Evolutionary conservation across 2,329 filamentous ascomycete genomes (phyloP).

Genomic region (Gremmenia infestans): DNA sequence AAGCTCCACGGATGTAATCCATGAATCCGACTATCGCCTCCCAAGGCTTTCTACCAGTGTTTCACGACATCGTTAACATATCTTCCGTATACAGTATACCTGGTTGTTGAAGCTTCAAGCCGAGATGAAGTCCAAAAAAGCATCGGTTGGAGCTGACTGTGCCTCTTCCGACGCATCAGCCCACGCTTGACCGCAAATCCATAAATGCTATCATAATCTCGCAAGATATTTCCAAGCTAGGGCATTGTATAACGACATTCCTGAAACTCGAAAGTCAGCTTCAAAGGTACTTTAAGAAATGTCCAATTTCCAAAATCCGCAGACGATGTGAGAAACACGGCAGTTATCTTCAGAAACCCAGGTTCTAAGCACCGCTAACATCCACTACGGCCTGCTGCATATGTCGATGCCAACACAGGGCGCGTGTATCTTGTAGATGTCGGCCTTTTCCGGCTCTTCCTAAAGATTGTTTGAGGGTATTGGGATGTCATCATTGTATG

Average conservation of each 20-base stretch:
- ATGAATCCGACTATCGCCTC: neutral
- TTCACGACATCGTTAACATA: neutral
- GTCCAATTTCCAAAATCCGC: neutral
- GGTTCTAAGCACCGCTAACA: constrained; percentile 29
- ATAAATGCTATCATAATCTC: neutral
- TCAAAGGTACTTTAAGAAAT: neutral
- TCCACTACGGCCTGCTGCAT: constrained; percentile 23
- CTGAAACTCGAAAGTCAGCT: neutral
- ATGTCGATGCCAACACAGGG: constrained; percentile 26
- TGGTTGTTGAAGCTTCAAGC: neutral
- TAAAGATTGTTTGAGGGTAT: constrained; percentile 26
- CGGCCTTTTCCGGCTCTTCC: constrained; percentile 31
- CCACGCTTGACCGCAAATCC: neutral
- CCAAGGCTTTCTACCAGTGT: neutral
- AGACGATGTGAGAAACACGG: neutral
- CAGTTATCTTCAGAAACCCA: constrained; percentile 23
- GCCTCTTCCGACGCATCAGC: neutral
- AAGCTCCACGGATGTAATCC: neutral
- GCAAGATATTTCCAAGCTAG: neutral
- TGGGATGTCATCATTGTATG: constrained; percentile 29
- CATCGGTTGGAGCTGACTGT: neutral
- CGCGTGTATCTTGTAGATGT: constrained; percentile 4
- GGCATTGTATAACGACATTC: neutral
- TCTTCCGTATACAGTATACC: neutral
- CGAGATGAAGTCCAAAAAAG: neutral